Percentiles rank a stretch among this genome's conserved stretches.
Evolutionary conservation across 169 alveolate species (phyloP).

Genomic region (Cryptosporidium canis): DNA sequence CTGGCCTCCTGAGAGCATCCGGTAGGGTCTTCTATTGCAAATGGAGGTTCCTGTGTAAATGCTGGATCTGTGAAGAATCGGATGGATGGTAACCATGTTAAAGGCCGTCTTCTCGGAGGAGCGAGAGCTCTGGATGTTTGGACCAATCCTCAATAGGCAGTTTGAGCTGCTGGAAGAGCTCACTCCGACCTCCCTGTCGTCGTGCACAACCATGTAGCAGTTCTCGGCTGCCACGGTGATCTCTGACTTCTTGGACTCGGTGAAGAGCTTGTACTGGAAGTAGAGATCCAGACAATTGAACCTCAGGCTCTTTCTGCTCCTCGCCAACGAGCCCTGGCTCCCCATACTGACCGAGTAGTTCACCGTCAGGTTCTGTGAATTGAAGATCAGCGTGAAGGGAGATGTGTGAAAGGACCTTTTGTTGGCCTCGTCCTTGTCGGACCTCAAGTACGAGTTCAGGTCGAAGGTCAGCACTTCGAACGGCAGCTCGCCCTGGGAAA

Average conservation of each 20-base stretch:
- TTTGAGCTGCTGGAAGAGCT: constrained; percentile 3
- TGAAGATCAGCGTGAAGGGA: constrained; percentile 19
- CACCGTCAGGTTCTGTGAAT: constrained; percentile 14
- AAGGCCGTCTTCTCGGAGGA: not conserved
- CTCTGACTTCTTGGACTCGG: constrained; percentile 42
- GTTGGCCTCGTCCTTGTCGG: not conserved
- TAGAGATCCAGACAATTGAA: constrained; percentile 40
- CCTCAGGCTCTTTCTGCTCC: not conserved
- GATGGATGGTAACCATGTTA: constrained; percentile 1
- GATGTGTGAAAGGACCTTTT: constrained; percentile 16
- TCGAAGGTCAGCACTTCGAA: constrained; percentile 9
- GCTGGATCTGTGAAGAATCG: constrained; percentile 37
- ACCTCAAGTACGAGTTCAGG: constrained; percentile 13
- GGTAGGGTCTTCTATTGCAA: constrained; percentile 43
- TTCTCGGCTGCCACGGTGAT: constrained; percentile 40
- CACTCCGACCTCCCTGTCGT: not conserved
- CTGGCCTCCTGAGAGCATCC: not conserved
- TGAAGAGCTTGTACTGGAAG: constrained; percentile 24
- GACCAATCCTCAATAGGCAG: constrained; percentile 54
- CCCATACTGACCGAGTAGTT: constrained; percentile 4
- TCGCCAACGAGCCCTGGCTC: not conserved
- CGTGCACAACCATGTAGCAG: constrained; percentile 20
- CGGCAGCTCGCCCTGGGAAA: not conserved
- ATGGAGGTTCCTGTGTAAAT: constrained; percentile 56
- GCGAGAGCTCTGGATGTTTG: constrained; percentile 24